Evolutionary conservation across 1,139 yeast genomes (phyloP).

Genomic region (Blastobotrys illinoisensis): DNA sequence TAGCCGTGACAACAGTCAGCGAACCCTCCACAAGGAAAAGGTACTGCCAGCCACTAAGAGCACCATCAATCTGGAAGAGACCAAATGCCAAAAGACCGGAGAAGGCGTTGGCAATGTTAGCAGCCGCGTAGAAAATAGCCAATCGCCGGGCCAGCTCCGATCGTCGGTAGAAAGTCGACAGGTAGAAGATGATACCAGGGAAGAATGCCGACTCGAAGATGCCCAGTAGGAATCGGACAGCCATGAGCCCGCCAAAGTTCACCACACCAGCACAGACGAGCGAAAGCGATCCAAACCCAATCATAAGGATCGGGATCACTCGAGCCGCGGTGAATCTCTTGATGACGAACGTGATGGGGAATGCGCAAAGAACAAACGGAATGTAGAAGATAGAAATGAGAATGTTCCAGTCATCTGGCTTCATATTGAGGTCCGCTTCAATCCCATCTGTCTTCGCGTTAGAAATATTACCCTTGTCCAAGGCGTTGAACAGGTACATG

Average conservation of each 20-base stretch:
- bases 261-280: slow-evolving; percentile 54
- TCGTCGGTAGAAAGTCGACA: slow-evolving; percentile 31
- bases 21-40: slow-evolving; percentile 37
- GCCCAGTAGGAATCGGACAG: slow-evolving; percentile 31
- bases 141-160: slow-evolving; percentile 42
- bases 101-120: slow-evolving; percentile 33
- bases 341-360: slow-evolving; percentile 46
- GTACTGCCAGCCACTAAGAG: slow-evolving; percentile 34
- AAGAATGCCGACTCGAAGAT: slow-evolving; percentile 26
- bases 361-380: slow-evolving; percentile 59
- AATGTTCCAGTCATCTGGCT: slow-evolving; percentile 49
- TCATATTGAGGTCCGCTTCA: slow-evolving; percentile 48
- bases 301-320: slow-evolving; percentile 44
- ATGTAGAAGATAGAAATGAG: slow-evolving; percentile 54
- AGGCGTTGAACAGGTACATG: slow-evolving; percentile 53
- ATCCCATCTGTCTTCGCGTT: slow-evolving; percentile 55
- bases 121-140: slow-evolving; percentile 51
- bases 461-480: slow-evolving; percentile 59
- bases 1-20: slow-evolving; percentile 30
- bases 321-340: slow-evolving; percentile 47
- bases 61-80: slow-evolving; percentile 30
- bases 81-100: slow-evolving; percentile 31
- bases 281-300: slow-evolving; percentile 53
- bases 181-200: slow-evolving; percentile 31
- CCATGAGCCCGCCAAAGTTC: slow-evolving; percentile 23